Evolutionary conservation across 805 yeast species (phyloP).

Genomic region (Candida xiaguanensis): DNA sequence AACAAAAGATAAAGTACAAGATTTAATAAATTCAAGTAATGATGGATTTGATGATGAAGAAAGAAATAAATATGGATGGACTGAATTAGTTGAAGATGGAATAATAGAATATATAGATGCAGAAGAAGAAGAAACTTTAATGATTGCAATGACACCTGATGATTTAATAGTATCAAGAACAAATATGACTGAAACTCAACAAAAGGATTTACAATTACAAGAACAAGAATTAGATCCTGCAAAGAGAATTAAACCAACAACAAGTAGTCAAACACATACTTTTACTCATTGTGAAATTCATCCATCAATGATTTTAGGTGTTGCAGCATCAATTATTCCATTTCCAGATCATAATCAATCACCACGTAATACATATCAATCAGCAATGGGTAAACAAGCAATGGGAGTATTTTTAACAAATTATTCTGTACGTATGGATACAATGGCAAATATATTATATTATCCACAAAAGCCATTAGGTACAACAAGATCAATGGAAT

Average conservation of each 20-base stretch:
- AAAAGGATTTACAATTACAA: constrained; percentile 38
- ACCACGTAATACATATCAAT: constrained; percentile 98
- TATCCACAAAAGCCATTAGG: constrained; percentile 98
- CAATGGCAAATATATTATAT: constrained; percentile 96
- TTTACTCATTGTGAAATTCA: constrained; percentile 99
- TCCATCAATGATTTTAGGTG: constrained; percentile 98
- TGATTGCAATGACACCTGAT: constrained; percentile 99
- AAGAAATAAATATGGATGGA: constrained; percentile 72
- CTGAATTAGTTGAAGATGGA: constrained; percentile 76
- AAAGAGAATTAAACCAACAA: constrained; percentile 74
- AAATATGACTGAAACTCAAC: constrained; percentile 35
- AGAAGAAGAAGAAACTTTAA: constrained; percentile 96
- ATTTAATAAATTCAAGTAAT: constrained; percentile 58
- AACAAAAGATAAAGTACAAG: constrained; percentile 78
- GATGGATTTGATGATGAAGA: constrained; percentile 58
- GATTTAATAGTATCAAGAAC: constrained; percentile 71
- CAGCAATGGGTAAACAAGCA: constrained; percentile 99
- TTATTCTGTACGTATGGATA: constrained; percentile 96
- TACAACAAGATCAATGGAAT: constrained; percentile 97
- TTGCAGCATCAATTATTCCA: constrained; percentile 97
- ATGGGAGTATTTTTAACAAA: constrained; percentile 98
- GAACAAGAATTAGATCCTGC: constrained; percentile 65
- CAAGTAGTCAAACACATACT: constrained; percentile 56
- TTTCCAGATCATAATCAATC: constrained; percentile 99
- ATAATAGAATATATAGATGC: constrained; percentile 96